A percentile compares a stretch with the other conserved stretches of the same genome.
Conservation (phyloP, 2,329 filamentous ascomycete species). For the Fusarium sp. region DNA sequence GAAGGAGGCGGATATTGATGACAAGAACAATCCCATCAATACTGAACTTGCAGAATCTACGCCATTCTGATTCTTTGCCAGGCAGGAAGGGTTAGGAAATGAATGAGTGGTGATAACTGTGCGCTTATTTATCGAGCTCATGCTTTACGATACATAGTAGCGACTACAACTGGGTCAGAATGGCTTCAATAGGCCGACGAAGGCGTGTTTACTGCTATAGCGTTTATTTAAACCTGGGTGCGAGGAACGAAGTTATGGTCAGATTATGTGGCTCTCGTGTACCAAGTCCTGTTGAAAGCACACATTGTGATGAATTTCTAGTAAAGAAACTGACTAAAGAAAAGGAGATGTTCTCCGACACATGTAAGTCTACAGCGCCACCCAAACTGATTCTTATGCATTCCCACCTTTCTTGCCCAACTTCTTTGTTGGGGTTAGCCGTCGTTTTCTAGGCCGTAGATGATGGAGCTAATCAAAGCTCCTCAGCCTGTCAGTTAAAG, state of each 20-base stretch:
- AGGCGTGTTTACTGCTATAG: background rate
- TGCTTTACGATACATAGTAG: background rate
- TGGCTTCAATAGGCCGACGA: background rate
- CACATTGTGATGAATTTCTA: conserved; percentile 35
- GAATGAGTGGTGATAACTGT: background rate
- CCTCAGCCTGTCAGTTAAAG: conserved; percentile 6
- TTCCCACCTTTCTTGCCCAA: conserved; percentile 19
- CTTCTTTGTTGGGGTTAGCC: background rate
- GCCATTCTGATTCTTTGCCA: background rate
- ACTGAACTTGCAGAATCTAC: conserved; percentile 44
- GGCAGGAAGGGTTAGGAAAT: background rate
- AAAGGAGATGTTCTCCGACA: conserved; percentile 39
- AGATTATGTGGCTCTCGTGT: background rate
- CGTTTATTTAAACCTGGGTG: background rate
- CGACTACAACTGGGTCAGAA: background rate
- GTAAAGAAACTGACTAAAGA: conserved; percentile 38
- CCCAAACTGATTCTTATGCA: conserved; percentile 40
- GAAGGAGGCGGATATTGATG: conserved; percentile 58
- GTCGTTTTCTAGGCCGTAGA: background rate
- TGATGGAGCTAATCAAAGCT: conserved; percentile 4
- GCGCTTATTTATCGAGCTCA: background rate
- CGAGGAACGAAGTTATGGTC: background rate
- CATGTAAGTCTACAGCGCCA: conserved; percentile 42
- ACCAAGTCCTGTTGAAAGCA: background rate
- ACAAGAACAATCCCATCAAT: conserved; percentile 52